phyloP scores from a whole-genome alignment of 257 asterid genomes.

The Scutellaria minor region DNA sequence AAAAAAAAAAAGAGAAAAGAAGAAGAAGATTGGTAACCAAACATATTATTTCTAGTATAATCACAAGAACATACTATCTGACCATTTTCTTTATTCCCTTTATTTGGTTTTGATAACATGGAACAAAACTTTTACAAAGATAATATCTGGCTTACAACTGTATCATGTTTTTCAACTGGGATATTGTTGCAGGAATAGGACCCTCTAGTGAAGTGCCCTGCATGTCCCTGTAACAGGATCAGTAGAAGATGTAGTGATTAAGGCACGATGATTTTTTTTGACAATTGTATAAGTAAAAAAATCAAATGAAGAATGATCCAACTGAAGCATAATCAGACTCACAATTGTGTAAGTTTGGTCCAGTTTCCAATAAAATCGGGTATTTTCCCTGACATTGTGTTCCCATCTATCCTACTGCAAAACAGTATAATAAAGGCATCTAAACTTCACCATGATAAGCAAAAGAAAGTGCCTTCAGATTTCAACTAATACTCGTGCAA shows the following conservation, averaged over 20 bases:
- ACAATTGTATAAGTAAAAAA: background rate
- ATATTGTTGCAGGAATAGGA: constrained; percentile 67
- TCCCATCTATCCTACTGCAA: constrained; percentile 92
- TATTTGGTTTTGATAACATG: background rate
- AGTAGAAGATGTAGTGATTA: constrained; percentile 17
- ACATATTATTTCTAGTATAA: background rate
- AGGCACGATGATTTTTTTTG: background rate
- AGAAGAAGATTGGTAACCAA: background rate
- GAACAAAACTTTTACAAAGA: background rate
- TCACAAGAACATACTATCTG: background rate
- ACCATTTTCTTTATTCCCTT: background rate
- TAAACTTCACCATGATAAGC: no score
- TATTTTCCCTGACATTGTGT: constrained; percentile 62
- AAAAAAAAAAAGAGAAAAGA: constrained; percentile 12
- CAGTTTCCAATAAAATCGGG: constrained; percentile 84
- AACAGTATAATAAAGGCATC: constrained; percentile 23
- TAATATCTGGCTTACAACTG: constrained; percentile 54
- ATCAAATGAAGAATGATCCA: background rate
- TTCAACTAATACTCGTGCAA: no score
- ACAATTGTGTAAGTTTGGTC: constrained; percentile 64
- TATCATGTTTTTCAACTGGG: constrained; percentile 52
- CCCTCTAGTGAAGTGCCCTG: constrained; percentile 85
- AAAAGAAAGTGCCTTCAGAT: no score
- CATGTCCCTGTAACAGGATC: constrained; percentile 61
- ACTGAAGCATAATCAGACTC: constrained; percentile 39